phyloP scores from a whole-genome alignment of 805 yeast species.

The Wickerhamomyces bisporus region DNA sequence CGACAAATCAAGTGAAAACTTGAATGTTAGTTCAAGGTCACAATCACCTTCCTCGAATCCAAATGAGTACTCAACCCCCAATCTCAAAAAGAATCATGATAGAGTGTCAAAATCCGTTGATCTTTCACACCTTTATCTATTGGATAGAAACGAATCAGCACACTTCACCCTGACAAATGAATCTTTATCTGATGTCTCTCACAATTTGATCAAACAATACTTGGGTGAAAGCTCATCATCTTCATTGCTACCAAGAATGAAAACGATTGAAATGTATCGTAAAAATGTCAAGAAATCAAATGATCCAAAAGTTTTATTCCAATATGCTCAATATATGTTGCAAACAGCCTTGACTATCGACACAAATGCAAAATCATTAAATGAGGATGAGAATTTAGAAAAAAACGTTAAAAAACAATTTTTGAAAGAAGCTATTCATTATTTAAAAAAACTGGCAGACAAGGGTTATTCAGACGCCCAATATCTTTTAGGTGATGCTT shows the following conservation, averaged over 20 bases:
- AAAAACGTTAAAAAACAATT: slow-evolving; percentile 45
- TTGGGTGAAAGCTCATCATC: slow-evolving; percentile 43
- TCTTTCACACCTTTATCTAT: slow-evolving; percentile 35
- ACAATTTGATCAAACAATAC: slow-evolving; percentile 45
- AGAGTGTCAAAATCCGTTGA: slow-evolving; percentile 34
- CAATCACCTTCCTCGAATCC: slow-evolving; percentile 9
- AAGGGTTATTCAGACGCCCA: slow-evolving; percentile 88
- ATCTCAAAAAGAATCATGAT: slow-evolving; percentile 7
- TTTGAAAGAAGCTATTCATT: slow-evolving; percentile 70
- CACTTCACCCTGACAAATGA: slow-evolving; percentile 35
- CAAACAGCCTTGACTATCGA: slow-evolving; percentile 73
- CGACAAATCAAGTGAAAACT: slow-evolving; percentile 1
- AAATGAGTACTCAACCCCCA: not conserved
- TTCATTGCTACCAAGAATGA: slow-evolving; percentile 64
- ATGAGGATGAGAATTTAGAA: slow-evolving; percentile 27
- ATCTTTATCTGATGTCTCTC: slow-evolving; percentile 45
- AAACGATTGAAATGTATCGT: slow-evolving; percentile 83
- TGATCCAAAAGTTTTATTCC: slow-evolving; percentile 83
- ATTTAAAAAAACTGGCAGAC: slow-evolving; percentile 66
- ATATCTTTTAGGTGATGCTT: slow-evolving; percentile 86
- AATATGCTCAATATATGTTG: slow-evolving; percentile 85
- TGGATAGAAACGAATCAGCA: slow-evolving; percentile 27
- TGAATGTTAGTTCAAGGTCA: slow-evolving; percentile 8
- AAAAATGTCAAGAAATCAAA: slow-evolving; percentile 78
- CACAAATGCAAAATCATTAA: slow-evolving; percentile 5